Evolutionary conservation across 2,329 filamentous ascomycete genomes (phyloP).

Genomic region (Penicillium sp.): DNA sequence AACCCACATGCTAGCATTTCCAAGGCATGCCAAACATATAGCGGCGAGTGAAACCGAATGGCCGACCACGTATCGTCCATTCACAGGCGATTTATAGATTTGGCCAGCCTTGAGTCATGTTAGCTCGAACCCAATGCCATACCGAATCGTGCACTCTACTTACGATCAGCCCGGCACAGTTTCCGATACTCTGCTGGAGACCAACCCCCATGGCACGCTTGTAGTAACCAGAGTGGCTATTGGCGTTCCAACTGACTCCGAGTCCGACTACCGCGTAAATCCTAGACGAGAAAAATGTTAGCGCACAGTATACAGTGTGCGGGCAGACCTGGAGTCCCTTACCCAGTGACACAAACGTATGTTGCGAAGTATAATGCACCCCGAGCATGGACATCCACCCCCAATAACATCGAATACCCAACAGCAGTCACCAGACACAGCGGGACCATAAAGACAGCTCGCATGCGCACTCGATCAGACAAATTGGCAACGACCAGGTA

Average conservation of each 20-base stretch:
- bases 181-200: slow-evolving; percentile 14
- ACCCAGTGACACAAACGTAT: slow-evolving; percentile 15
- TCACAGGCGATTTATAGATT: slow-evolving; percentile 12
- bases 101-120: slow-evolving; percentile 11
- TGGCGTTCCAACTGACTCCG: slow-evolving; percentile 15
- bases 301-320: no score
- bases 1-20: slow-evolving; percentile 10
- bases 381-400: slow-evolving; percentile 9
- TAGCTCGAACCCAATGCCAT: background rate
- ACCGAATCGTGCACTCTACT: background rate
- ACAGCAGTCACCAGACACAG: slow-evolving; percentile 11
- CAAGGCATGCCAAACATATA: slow-evolving; percentile 12
- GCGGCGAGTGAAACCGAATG: slow-evolving; percentile 13
- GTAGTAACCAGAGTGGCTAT: slow-evolving; percentile 15
- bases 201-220: slow-evolving; percentile 15
- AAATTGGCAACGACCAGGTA: slow-evolving; percentile 12
- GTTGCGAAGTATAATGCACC: slow-evolving; percentile 15
- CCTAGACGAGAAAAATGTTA: background rate
- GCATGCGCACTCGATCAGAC: slow-evolving; percentile 12
- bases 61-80: slow-evolving; percentile 12
- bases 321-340: no score
- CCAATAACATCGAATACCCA: slow-evolving; percentile 15
- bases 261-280: slow-evolving; percentile 15
- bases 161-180: slow-evolving; percentile 13
- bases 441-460: slow-evolving; percentile 13